Evolutionary conservation across 1,284 basidiomycete species (phyloP).

Genomic region (Leucoagaricus sp.): DNA sequence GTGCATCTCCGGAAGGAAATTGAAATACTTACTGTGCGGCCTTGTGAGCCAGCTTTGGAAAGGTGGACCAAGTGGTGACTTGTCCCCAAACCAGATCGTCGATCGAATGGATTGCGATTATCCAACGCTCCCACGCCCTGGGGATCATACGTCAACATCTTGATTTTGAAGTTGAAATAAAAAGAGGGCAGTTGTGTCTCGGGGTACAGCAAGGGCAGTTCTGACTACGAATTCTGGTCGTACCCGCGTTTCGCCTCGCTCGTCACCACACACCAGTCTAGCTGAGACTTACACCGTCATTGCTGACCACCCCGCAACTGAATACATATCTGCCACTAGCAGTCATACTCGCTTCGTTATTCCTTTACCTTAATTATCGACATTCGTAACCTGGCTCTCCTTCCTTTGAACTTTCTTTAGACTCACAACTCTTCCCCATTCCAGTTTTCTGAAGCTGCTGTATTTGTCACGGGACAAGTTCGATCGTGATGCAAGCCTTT

Average conservation of each 20-base stretch:
- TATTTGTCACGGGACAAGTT: too few relatives aligned
- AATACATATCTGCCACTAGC: slow-evolving; percentile 24
- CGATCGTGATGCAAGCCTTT: too few relatives aligned
- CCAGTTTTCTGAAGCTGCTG: too few relatives aligned
- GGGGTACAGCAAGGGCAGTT: slow-evolving; percentile 34
- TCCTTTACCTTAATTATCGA: slow-evolving; percentile 18
- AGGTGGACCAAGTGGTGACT: slow-evolving; percentile 41
- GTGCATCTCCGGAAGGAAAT: slow-evolving; percentile 30
- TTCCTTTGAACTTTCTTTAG: slow-evolving; percentile 10
- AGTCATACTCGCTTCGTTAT: slow-evolving; percentile 24
- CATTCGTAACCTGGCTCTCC: slow-evolving; percentile 17
- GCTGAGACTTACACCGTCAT: slow-evolving; percentile 42
- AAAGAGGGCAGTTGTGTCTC: slow-evolving; percentile 36
- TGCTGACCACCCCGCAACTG: slow-evolving; percentile 41
- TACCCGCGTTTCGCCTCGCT: slow-evolving; percentile 43
- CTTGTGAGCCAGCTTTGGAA: slow-evolving; percentile 40
- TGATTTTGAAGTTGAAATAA: slow-evolving; percentile 34
- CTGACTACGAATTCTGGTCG: slow-evolving; percentile 35
- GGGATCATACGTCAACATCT: slow-evolving; percentile 44
- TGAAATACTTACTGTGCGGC: slow-evolving; percentile 40
- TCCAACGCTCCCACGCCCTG: slow-evolving; percentile 30
- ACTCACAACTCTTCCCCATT: slow-evolving; percentile 12
- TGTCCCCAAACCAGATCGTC: slow-evolving; percentile 42
- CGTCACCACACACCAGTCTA: slow-evolving; percentile 34
- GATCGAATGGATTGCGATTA: slow-evolving; percentile 40